A percentile compares a stretch with the other conserved stretches of the same genome.
Evolutionary conservation across 2,329 filamentous ascomycete species (phyloP).

Genomic region (Seiridium cupressi): DNA sequence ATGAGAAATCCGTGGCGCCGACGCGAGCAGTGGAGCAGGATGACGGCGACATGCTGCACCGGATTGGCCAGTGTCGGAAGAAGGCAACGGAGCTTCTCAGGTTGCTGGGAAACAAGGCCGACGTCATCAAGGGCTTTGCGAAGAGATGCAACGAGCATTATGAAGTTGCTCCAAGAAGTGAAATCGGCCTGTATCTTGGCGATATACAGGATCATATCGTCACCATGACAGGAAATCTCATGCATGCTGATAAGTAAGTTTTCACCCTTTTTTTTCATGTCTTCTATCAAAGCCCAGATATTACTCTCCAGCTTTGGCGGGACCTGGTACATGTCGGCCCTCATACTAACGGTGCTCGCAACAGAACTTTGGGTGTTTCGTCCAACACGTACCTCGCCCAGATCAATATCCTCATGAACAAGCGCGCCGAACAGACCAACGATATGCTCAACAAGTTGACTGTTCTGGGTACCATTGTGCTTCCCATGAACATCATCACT

Average conservation of each 20-base stretch:
- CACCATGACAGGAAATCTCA: conserved; percentile 95
- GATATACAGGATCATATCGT: conserved; percentile 99
- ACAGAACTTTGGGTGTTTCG: conserved; percentile 80
- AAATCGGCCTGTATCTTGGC: conserved; percentile 95
- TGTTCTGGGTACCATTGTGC: conserved; percentile 91
- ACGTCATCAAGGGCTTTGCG: conserved; percentile 98
- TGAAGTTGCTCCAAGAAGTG: conserved; percentile 90
- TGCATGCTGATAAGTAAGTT: conserved; percentile 90
- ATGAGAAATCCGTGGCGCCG: conserved; percentile 39
- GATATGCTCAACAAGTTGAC: conserved; percentile 94
- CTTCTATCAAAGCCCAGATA: no score
- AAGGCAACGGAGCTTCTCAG: conserved; percentile 96
- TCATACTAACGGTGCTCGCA: neutral
- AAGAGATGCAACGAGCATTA: conserved; percentile 98
- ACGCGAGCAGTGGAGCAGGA: conserved; percentile 41
- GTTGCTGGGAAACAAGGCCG: conserved; percentile 92
- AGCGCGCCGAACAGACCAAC: conserved; percentile 91
- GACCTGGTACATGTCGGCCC: neutral
- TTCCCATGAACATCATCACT: conserved; percentile 99
- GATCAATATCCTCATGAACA: conserved; percentile 99
- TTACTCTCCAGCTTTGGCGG: no score
- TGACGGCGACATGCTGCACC: conserved; percentile 81
- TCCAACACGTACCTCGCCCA: conserved; percentile 98
- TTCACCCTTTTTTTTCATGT: neutral
- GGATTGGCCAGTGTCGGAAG: conserved; percentile 92